These are phyloP conservation scores for Picochlorum sp. DNA, from an alignment of 139 green algal species.

Conservation along the genomic window DNA sequence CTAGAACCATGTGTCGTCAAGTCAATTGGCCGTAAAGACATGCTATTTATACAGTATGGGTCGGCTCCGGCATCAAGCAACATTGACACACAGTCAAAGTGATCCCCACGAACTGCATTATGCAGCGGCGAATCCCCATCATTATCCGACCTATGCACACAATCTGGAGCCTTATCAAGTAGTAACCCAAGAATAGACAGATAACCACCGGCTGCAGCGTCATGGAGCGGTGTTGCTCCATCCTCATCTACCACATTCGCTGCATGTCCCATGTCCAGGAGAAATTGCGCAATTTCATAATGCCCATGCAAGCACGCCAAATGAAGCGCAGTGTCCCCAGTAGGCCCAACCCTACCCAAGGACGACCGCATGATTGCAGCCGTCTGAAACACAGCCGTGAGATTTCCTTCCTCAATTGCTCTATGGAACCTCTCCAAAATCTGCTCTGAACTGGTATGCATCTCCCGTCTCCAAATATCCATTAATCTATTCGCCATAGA, in stretches of 20 bases:
- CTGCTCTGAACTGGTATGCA: too few relatives aligned
- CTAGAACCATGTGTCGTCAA: constrained; percentile 12
- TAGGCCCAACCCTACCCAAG: neutral
- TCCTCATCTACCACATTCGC: constrained; percentile 17
- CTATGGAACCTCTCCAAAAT: neutral
- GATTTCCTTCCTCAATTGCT: neutral
- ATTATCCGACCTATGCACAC: constrained; percentile 11
- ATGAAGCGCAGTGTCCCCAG: constrained; percentile 24
- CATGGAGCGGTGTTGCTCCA: constrained; percentile 16
- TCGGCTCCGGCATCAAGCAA: constrained; percentile 17
- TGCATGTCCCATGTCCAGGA: constrained; percentile 13
- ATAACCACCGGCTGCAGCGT: constrained; percentile 25
- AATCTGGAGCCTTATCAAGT: constrained; percentile 3
- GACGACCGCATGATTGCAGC: neutral
- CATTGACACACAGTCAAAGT: constrained; percentile 7
- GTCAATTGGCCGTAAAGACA: constrained; percentile 8
- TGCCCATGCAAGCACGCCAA: constrained; percentile 26
- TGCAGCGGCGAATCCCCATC: constrained; percentile 27
- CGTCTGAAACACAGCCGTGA: neutral
- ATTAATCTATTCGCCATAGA: too few relatives aligned
- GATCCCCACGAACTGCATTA: constrained; percentile 21
- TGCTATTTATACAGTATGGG: constrained; percentile 13
- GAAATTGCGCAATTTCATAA: constrained; percentile 16
- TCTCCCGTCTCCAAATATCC: too few relatives aligned
- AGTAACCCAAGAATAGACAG: constrained; percentile 12